Base-by-base conservation (phyloP, 805 yeast species). In the Starmerella cellae region DNA sequence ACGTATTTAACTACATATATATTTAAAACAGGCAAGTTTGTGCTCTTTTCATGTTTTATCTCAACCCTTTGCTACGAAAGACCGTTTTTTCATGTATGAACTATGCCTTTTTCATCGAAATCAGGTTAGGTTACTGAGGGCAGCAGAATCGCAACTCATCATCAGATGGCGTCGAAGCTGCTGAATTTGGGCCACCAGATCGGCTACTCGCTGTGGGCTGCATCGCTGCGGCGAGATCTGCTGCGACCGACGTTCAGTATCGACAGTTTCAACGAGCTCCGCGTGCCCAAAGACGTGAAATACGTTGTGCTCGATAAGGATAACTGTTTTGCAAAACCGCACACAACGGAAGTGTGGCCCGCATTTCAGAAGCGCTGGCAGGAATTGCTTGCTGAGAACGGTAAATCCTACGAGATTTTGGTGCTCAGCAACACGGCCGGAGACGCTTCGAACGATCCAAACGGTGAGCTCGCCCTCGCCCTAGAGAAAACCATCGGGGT, bases 351-450 rank as follows among this genome's bases (percentile, higher is more conserved):
- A 45, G 81, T 88, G 1, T 85, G 83, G 82, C 84, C 82, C 0
- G 81, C 64, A 2, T 87, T 85, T 39, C 31, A 55, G 52, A 60
- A 59, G 9, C 61, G 66, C 34, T 84, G 91, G 84, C 32, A 37
- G 19, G 36, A 36, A 4, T 39, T 44, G 18, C 21, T 48, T 8
- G 5, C 52, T 57, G n/a, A 60, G 16, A 35, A 83, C 38, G 66
- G 67, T 34, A 51, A 60, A n/a, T 52, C 60, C 1, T 83, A 79
- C 53, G 66, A 67, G 10, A 59, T 87, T 18, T 64, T 84, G 29
- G 79, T 88, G 9, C 95, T 88, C 3, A 80, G 94, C 53, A 88
- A 88, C 55, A 82, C 94, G 0, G 96, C 97, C 0, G 98, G 98
- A 0, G 50, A 53, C 35, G 81, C 94, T 0, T 67, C 71, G 44